These are phyloP conservation scores for Gaeumannomyces tritici DNA, from an alignment of 2,329 filamentous ascomycete genomes.

Conservation along the genomic window DNA sequence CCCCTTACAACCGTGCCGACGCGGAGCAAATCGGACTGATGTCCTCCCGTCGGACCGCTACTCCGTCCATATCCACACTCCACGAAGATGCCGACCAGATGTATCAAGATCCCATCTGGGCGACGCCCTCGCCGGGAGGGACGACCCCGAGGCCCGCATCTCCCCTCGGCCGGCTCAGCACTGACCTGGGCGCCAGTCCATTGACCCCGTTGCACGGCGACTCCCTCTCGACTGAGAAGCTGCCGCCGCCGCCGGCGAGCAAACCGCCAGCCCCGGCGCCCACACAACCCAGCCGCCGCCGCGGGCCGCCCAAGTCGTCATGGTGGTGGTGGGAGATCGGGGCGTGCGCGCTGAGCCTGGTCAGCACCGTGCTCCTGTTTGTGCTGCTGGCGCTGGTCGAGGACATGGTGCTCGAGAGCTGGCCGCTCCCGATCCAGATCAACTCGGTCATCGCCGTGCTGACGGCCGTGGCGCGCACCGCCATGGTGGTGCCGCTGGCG, in stretches of 20 bases:
- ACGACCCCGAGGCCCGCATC: background rate
- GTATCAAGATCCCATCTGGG: background rate
- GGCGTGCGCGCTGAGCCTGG: slow-evolving; percentile 8
- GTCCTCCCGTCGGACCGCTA: background rate
- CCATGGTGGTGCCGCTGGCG: slow-evolving; percentile 19
- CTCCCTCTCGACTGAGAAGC: background rate
- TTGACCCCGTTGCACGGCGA: background rate
- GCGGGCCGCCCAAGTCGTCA: background rate
- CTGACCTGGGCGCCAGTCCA: background rate
- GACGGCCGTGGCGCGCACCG: slow-evolving; percentile 18
- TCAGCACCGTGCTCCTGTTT: slow-evolving; percentile 5
- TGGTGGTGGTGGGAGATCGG: slow-evolving; percentile 18
- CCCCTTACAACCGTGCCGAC: background rate
- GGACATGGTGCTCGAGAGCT: slow-evolving; percentile 7
- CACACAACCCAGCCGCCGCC: too few relatives aligned
- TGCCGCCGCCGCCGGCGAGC: too few relatives aligned
- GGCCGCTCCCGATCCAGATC: slow-evolving; percentile 13
- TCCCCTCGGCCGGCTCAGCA: background rate
- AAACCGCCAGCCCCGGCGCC: background rate
- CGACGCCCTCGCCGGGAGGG: background rate
- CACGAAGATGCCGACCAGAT: background rate
- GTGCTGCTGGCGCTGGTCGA: slow-evolving; percentile 9
- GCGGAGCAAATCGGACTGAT: background rate
- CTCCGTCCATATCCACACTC: background rate
- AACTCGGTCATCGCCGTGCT: slow-evolving; percentile 24